These are phyloP conservation scores for Rhynchospora pubera DNA, from an alignment of 176 grass and related monocot species.

Conservation along the genomic window DNA sequence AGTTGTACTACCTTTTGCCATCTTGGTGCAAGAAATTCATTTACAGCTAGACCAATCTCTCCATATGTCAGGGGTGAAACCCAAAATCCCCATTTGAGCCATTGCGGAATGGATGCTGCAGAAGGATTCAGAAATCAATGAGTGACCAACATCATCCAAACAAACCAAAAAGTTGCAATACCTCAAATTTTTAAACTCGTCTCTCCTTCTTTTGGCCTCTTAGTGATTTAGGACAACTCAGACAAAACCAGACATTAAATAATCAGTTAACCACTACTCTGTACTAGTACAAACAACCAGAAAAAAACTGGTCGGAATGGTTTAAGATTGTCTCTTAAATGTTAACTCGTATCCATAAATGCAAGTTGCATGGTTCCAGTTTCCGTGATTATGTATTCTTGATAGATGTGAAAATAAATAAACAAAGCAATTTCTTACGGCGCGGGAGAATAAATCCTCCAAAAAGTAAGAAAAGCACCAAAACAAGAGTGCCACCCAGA, in stretches of 20 bases:
- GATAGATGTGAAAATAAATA: neutral
- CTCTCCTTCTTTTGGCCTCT: neutral
- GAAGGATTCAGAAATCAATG: neutral
- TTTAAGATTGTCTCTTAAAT: neutral
- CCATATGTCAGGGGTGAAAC: conserved; percentile 65
- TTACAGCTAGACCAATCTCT: conserved; percentile 68
- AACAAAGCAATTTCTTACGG: conserved; percentile 32
- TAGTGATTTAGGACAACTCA: neutral
- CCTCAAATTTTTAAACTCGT: neutral
- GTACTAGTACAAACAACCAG: too few relatives aligned
- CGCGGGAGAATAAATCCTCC: conserved; percentile 71
- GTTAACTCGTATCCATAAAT: neutral
- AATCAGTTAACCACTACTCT: too few relatives aligned
- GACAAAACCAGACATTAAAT: too few relatives aligned
- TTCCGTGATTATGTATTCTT: neutral
- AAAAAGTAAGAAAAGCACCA: conserved; percentile 37
- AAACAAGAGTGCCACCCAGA: conserved; percentile 18
- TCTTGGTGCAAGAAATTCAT: conserved; percentile 80
- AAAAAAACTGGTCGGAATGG: neutral
- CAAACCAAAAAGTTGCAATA: neutral
- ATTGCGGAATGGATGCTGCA: conserved; percentile 58
- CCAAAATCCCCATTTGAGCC: conserved; percentile 95
- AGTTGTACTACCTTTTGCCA: conserved; percentile 60
- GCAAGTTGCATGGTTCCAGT: neutral
- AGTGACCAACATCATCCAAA: neutral